phyloP scores from a whole-genome alignment of 2,329 filamentous ascomycete genomes.

The Stachybotrys chartarum region DNA sequence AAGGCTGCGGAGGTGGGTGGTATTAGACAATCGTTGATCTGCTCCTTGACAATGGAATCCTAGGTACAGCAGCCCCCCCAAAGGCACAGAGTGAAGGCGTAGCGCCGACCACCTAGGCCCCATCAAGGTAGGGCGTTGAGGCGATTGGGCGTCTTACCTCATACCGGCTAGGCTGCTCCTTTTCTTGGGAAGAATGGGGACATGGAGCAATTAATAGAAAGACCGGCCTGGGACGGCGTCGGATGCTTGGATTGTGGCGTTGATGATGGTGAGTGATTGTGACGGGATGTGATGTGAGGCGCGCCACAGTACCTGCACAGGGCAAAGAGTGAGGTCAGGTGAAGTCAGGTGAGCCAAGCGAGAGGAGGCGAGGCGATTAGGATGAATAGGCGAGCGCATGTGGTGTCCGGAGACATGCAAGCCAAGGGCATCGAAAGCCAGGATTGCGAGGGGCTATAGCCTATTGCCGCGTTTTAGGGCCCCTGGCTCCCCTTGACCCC shows the following conservation, averaged over 20 bases:
- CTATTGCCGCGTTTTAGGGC: background rate
- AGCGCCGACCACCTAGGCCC: too few species aligned
- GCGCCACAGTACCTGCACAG: too few species aligned
- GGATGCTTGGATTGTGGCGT: background rate
- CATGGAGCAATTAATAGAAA: background rate
- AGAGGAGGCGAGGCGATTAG: background rate
- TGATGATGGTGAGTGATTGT: background rate
- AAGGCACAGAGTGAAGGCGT: too few species aligned
- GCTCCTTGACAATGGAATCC: too few species aligned
- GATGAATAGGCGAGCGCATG: background rate
- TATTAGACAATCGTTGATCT: too few species aligned
- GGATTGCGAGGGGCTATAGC: background rate
- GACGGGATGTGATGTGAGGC: too few species aligned
- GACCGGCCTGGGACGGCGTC: background rate
- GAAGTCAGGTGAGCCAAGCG: background rate
- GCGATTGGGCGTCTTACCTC: background rate
- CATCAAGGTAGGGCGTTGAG: too few species aligned
- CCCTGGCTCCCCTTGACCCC: background rate
- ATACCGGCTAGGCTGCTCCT: background rate
- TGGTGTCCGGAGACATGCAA: background rate
- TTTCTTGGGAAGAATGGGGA: background rate
- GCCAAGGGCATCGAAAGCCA: background rate
- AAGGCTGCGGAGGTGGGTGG: too few species aligned
- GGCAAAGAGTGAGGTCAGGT: background rate
- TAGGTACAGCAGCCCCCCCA: too few species aligned